Evolutionary conservation across 1,284 basidiomycete species (phyloP).

Genomic region (Laetiporus sulphureus): DNA sequence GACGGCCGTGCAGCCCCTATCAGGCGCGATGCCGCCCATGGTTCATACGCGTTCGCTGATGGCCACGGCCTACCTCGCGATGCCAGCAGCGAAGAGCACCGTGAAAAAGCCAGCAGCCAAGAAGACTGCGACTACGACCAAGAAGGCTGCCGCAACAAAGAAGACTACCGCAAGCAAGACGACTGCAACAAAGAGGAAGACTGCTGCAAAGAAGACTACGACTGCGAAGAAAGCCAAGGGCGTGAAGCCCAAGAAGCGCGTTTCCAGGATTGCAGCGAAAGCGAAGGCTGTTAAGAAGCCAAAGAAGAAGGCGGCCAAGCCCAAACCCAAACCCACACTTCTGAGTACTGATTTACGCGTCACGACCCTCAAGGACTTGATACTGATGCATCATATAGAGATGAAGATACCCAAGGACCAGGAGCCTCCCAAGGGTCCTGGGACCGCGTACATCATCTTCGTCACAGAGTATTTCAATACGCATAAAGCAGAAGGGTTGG

Average conservation of each 20-base stretch:
- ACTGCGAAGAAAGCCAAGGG: constrained; percentile 4
- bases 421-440: constrained; percentile 1
- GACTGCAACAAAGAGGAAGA: constrained; percentile 4
- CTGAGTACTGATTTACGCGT: no score
- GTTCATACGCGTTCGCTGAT: constrained; percentile 7
- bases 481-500: no score
- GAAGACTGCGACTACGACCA: neutral
- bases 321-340: no score
- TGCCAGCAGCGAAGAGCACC: neutral
- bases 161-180: constrained; percentile 3
- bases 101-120: neutral
- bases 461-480: no score
- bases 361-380: no score
- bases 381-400: neutral
- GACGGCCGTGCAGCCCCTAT: neutral
- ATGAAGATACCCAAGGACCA: constrained; percentile 4
- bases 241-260: constrained; percentile 4
- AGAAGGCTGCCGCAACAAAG: constrained; percentile 1
- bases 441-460: neutral
- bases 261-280: constrained; percentile 1
- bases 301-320: constrained; percentile 4
- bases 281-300: constrained; percentile 2
- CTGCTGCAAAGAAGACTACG: constrained; percentile 5
- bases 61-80: neutral
- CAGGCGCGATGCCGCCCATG: neutral